Conservation (phyloP, 345 rosid species). For the Stellera chamaejasme region DNA sequence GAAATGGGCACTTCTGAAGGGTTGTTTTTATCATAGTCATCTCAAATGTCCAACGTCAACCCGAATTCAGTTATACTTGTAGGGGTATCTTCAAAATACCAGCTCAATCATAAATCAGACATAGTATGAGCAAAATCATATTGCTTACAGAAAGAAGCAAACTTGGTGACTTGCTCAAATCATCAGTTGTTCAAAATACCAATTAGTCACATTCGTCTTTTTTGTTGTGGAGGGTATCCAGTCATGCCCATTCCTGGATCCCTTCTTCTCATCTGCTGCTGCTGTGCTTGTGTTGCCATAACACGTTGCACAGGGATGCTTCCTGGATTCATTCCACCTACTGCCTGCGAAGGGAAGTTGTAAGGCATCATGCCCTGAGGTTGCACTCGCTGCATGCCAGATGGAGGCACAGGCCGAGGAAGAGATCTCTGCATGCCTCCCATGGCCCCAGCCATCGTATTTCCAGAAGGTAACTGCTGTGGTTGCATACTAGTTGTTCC, state of each 20-base stretch:
- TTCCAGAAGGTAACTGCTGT: slow-evolving; percentile 61
- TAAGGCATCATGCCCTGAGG: slow-evolving; percentile 61
- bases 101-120: too few relatives aligned
- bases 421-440: slow-evolving; percentile 62
- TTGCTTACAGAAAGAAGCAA: too few relatives aligned
- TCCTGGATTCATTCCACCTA: slow-evolving; percentile 73
- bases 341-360: slow-evolving; percentile 52
- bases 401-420: slow-evolving; percentile 59
- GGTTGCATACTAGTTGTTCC: slow-evolving; percentile 91
- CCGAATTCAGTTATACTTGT: too few relatives aligned
- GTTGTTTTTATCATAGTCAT: too few relatives aligned
- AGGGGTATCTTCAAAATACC: too few relatives aligned
- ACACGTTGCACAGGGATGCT: slow-evolving; percentile 71
- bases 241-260: slow-evolving; percentile 78
- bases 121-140: too few relatives aligned
- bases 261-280: slow-evolving; percentile 73
- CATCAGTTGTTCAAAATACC: background rate
- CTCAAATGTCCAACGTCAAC: too few relatives aligned
- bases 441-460: slow-evolving; percentile 44
- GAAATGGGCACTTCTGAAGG: too few relatives aligned
- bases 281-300: slow-evolving; percentile 59
- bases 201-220: slow-evolving; percentile 55
- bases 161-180: background rate
- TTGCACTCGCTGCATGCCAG: slow-evolving; percentile 79
- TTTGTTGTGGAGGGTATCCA: slow-evolving; percentile 86